A percentile compares a stretch with the other conserved stretches of the same genome.
Conservation (phyloP, 768 basidiomycete genomes). For the Mycena galericulata region DNA sequence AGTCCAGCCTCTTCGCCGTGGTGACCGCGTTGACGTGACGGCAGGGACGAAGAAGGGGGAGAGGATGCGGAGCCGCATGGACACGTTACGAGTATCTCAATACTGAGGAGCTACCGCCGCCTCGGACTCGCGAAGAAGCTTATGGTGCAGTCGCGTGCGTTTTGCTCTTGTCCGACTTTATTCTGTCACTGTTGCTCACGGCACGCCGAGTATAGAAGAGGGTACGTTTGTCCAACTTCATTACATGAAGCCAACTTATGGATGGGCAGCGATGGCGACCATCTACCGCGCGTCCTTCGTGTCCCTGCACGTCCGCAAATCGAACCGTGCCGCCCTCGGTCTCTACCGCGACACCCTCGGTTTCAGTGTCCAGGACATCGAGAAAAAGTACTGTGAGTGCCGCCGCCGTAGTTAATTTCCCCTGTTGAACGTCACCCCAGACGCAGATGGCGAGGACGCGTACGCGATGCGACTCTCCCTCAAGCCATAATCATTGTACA, state of each 20-base stretch:
- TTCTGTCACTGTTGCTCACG: not conserved
- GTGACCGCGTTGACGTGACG: slow-evolving; percentile 23
- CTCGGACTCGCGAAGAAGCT: slow-evolving; percentile 95
- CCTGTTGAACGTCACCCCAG: slow-evolving; percentile 51
- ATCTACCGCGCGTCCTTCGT: slow-evolving; percentile 90
- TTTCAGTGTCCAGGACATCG: slow-evolving; percentile 88
- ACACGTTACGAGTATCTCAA: slow-evolving; percentile 97
- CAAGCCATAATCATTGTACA: slow-evolving; percentile 35
- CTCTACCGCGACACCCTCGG: slow-evolving; percentile 93
- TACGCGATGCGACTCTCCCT: slow-evolving; percentile 88
- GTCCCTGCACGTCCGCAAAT: slow-evolving; percentile 93
- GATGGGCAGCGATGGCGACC: slow-evolving; percentile 82
- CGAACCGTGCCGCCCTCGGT: slow-evolving; percentile 91
- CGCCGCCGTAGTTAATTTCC: not conserved
- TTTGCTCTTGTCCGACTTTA: not conserved
- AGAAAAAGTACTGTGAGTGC: slow-evolving; percentile 89
- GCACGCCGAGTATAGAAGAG: slow-evolving; percentile 9
- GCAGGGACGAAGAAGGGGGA: slow-evolving; percentile 74
- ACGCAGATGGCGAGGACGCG: slow-evolving; percentile 96
- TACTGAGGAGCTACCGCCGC: slow-evolving; percentile 89
- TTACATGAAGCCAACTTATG: not conserved
- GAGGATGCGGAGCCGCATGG: slow-evolving; percentile 83
- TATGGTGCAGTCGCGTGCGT: slow-evolving; percentile 94
- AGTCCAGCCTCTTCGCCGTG: not conserved
- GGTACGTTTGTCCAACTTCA: not conserved